Conservation (phyloP, 805 yeast genomes). For the Yamadazyma kitorensis region DNA sequence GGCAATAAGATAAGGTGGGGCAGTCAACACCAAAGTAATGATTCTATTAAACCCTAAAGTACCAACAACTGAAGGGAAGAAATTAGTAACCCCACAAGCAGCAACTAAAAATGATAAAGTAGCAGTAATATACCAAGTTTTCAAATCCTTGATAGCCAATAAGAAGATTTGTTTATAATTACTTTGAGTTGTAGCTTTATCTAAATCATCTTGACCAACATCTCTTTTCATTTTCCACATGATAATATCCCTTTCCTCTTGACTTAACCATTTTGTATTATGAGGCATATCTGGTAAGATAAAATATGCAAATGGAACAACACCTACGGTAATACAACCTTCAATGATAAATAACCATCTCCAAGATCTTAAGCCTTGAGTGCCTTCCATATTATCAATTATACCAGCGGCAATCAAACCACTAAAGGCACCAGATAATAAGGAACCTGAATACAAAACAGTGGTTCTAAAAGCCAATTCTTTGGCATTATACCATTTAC, state of each 20-base stretch:
- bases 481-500: conserved; percentile 54
- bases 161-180: conserved; percentile 30
- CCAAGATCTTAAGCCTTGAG: conserved; percentile 46
- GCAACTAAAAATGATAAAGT: conserved; percentile 48
- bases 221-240: conserved; percentile 40
- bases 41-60: conserved; percentile 51
- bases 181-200: conserved; percentile 31
- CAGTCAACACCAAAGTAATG: conserved; percentile 54
- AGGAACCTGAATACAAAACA: conserved; percentile 49
- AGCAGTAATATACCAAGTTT: conserved; percentile 48
- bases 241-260: conserved; percentile 43
- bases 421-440: conserved; percentile 52
- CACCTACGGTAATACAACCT: conserved; percentile 50
- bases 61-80: conserved; percentile 59
- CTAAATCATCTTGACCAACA: conserved; percentile 40
- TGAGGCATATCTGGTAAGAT: conserved; percentile 53
- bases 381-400: conserved; percentile 38
- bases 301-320: conserved; percentile 44
- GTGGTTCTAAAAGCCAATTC: conserved; percentile 51
- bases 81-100: conserved; percentile 60
- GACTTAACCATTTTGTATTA: conserved; percentile 44
- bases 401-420: conserved; percentile 57
- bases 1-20: conserved; percentile 56
- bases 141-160: conserved; percentile 38
- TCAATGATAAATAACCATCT: conserved; percentile 56